phyloP scores from a whole-genome alignment of 2,329 filamentous ascomycete genomes.

The Neofusicoccum umdonicola region DNA sequence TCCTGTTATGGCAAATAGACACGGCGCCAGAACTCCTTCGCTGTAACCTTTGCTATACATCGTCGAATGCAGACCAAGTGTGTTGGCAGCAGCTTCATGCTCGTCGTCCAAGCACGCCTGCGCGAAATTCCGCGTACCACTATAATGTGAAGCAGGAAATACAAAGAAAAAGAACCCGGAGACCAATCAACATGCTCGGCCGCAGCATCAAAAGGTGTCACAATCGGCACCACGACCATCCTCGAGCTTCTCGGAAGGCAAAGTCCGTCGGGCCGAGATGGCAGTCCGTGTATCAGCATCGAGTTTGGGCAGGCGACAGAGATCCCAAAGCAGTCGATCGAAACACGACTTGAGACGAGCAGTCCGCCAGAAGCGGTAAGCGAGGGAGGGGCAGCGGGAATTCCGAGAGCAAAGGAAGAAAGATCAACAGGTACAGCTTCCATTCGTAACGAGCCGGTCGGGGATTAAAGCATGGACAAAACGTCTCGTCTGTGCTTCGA shows the following conservation, averaged over 20 bases:
- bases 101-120: not conserved
- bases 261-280: not conserved
- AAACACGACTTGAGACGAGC: slow-evolving; percentile 1
- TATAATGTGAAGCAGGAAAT: not conserved
- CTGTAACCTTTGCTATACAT: not conserved
- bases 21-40: not conserved
- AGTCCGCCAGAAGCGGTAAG: not conserved
- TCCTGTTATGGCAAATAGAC: not conserved
- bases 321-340: not conserved
- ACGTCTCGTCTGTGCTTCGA: not conserved
- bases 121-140: not conserved
- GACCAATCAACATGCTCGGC: not conserved
- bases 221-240: not conserved
- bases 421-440: not conserved
- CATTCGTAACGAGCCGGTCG: not conserved
- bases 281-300: not conserved
- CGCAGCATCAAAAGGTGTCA: not conserved
- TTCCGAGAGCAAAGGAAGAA: not conserved
- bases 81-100: not conserved
- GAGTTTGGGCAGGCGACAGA: not conserved
- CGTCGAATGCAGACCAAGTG: not conserved
- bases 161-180: not conserved
- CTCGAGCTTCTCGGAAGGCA: not conserved
- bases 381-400: not conserved
- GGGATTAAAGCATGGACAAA: not conserved